phyloP scores from a whole-genome alignment of 1,284 basidiomycete genomes.

The Trichosporon ovoides region DNA sequence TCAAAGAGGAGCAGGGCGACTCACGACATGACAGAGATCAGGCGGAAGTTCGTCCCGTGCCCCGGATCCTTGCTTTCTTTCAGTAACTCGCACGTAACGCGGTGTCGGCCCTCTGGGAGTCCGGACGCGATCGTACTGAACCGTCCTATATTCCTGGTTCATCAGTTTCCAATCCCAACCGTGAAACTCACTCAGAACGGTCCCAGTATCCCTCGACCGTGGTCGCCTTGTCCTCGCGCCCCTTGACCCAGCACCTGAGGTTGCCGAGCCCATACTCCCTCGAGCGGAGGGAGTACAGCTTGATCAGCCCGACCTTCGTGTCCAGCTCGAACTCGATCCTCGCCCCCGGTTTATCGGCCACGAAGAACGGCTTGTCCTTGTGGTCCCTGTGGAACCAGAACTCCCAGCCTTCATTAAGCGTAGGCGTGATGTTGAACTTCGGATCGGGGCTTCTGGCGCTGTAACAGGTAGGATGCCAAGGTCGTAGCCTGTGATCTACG shows the following conservation, averaged over 20 bases:
- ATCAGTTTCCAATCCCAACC: not conserved
- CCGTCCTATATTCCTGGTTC: constrained; percentile 22
- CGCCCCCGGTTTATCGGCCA: constrained; percentile 34
- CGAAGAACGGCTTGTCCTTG: constrained; percentile 45
- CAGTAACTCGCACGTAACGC: constrained; percentile 18
- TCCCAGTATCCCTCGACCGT: constrained; percentile 39
- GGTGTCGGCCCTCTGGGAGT: constrained; percentile 11
- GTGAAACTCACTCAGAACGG: constrained; percentile 9
- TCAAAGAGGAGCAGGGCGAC: not conserved
- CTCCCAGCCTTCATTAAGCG: constrained; percentile 35
- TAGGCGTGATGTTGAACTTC: constrained; percentile 39
- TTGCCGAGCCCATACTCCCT: constrained; percentile 42
- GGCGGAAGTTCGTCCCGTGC: constrained; percentile 16
- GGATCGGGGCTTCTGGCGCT: constrained; percentile 31
- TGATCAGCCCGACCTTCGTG: constrained; percentile 42
- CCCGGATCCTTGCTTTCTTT: constrained; percentile 14
- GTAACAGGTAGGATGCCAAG: constrained; percentile 37
- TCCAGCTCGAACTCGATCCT: constrained; percentile 38
- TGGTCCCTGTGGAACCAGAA: constrained; percentile 43
- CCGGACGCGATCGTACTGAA: constrained; percentile 10
- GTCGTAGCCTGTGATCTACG: constrained; percentile 22
- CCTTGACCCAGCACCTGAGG: constrained; percentile 44
- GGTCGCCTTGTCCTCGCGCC: constrained; percentile 23
- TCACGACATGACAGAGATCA: constrained; percentile 16
- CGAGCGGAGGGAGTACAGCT: constrained; percentile 42